Evolutionary conservation across 2,329 filamentous ascomycete genomes (phyloP).

Genomic region (Aspergillus sojae): DNA sequence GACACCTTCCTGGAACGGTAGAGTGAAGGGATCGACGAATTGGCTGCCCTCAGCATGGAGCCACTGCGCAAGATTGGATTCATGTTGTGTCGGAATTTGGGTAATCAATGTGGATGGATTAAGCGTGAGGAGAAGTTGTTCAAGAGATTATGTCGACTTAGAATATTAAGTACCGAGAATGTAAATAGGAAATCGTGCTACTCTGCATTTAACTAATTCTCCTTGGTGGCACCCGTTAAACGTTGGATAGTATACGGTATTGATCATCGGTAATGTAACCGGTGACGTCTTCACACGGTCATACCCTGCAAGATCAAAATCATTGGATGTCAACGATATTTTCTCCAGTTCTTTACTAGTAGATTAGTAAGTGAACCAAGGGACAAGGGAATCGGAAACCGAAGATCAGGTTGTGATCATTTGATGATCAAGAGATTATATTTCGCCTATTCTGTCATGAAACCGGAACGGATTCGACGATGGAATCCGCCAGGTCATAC

Average conservation of each 20-base stretch:
- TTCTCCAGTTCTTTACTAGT: not conserved
- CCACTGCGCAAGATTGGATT: slow-evolving; percentile 2
- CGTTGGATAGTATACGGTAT: too few relatives aligned
- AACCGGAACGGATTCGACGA: not conserved
- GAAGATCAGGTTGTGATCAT: not conserved
- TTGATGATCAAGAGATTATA: slow-evolving; percentile 3
- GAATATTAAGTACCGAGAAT: too few relatives aligned
- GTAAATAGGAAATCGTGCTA: not conserved
- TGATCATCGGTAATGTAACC: not conserved
- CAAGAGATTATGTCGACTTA: not conserved
- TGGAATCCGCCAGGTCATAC: not conserved
- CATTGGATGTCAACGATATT: not conserved
- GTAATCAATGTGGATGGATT: not conserved
- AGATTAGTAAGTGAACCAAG: not conserved
- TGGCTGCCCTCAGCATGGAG: not conserved
- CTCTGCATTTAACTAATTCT: not conserved
- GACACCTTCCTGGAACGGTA: not conserved
- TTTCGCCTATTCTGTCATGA: slow-evolving; percentile 6
- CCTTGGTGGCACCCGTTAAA: not conserved
- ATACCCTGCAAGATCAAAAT: not conserved
- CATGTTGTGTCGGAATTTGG: not conserved
- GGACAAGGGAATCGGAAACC: not conserved
- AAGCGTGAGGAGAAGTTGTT: not conserved
- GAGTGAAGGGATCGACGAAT: not conserved
- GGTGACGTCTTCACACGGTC: not conserved